These are phyloP conservation scores for Whalleya microplaca DNA, from an alignment of 2,329 filamentous ascomycete species.

Conservation along the genomic window DNA sequence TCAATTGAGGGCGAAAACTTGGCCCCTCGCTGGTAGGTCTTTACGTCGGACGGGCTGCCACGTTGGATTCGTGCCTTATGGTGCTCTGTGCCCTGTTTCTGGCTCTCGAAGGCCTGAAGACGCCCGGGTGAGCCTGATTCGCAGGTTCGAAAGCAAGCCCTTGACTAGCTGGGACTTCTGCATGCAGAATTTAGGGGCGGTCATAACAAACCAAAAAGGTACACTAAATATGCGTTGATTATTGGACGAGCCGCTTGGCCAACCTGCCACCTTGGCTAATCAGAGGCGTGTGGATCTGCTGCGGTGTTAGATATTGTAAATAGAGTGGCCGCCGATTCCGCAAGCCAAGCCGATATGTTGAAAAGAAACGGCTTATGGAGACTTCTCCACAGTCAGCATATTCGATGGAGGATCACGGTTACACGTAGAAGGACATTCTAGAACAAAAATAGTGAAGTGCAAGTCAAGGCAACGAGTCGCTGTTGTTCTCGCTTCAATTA, in stretches of 20 bases:
- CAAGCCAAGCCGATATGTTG: conserved; percentile 2
- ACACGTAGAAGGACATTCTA: conserved; percentile 13
- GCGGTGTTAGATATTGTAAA: conserved; percentile 8
- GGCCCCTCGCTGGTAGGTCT: too few species aligned
- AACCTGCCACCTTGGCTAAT: not conserved
- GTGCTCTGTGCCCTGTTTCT: not conserved
- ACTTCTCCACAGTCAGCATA: conserved; percentile 21
- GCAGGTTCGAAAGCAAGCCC: conserved; percentile 1
- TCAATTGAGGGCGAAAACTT: not conserved
- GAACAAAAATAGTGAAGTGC: not conserved
- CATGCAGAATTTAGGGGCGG: not conserved
- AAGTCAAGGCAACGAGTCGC: not conserved
- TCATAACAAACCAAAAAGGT: not conserved
- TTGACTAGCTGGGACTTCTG: conserved; percentile 15
- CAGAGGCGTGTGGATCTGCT: conserved; percentile 4
- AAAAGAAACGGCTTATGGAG: not conserved
- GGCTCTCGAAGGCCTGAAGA: conserved; percentile 3
- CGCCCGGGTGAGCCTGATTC: conserved; percentile 2
- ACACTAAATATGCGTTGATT: not conserved
- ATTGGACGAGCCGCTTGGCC: conserved; percentile 5
- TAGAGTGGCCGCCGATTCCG: conserved; percentile 13
- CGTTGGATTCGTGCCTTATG: conserved; percentile 32
- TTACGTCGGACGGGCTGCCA: conserved; percentile 29
- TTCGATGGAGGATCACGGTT: conserved; percentile 14
- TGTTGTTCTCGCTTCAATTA: not conserved